phyloP scores from a whole-genome alignment of 306 rosid species.

The Casuarina glauca region DNA sequence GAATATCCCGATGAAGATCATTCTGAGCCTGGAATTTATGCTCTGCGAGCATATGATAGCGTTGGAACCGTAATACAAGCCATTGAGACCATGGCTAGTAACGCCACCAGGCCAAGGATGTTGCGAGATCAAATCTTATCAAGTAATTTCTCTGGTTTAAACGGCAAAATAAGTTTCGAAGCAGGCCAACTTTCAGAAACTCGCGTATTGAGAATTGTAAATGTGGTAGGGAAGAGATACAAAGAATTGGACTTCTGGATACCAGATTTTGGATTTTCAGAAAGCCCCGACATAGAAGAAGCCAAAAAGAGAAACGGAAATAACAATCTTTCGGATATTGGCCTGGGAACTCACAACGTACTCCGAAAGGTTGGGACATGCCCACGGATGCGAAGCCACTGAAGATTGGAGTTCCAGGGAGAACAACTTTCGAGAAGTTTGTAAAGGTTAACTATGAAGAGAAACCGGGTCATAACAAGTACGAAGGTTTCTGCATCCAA shows the following conservation, averaged over 20 bases:
- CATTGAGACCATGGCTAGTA: slow-evolving; percentile 28
- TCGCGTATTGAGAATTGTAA: slow-evolving; percentile 50
- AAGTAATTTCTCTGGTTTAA: slow-evolving; percentile 48
- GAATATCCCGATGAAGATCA: slow-evolving; percentile 45
- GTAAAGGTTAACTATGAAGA: slow-evolving; percentile 46
- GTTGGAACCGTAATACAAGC: slow-evolving; percentile 47
- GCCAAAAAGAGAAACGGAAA: neutral
- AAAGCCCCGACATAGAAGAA: slow-evolving; percentile 16
- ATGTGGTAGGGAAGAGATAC: slow-evolving; percentile 44
- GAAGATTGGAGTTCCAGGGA: slow-evolving; percentile 70
- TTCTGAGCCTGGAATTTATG: slow-evolving; percentile 50
- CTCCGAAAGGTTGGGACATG: slow-evolving; percentile 67
- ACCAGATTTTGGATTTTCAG: slow-evolving; percentile 34
- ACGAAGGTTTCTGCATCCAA: slow-evolving; percentile 59
- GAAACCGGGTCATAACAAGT: slow-evolving; percentile 10
- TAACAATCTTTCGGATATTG: slow-evolving; percentile 38
- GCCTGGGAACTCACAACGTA: slow-evolving; percentile 52
- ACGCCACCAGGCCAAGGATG: neutral
- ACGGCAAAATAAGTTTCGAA: slow-evolving; percentile 57
- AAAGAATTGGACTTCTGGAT: slow-evolving; percentile 64
- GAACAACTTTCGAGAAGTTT: slow-evolving; percentile 51
- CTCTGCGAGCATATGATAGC: slow-evolving; percentile 65
- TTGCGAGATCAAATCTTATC: slow-evolving; percentile 29
- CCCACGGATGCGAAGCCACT: slow-evolving; percentile 47
- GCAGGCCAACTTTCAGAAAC: slow-evolving; percentile 33